A percentile compares a stretch with the other conserved stretches of the same genome.
These are phyloP conservation scores for Vitis hybrid DNA, from an alignment of 177 flowering plant species.

Conservation along the genomic window DNA sequence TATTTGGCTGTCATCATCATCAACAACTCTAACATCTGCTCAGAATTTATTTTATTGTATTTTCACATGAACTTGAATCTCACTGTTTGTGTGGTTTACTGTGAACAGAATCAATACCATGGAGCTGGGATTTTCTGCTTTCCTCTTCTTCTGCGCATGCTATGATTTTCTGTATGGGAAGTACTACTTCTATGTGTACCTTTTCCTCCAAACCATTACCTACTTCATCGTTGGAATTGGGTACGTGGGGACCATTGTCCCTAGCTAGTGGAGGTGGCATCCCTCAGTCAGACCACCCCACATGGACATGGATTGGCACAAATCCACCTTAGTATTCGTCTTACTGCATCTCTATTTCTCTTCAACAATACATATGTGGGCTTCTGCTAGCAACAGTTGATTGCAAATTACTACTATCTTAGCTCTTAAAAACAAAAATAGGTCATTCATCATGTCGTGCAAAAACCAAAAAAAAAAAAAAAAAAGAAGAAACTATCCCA, in stretches of 20 bases:
- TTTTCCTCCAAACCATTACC: constrained; percentile 58
- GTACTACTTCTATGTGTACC: constrained; percentile 59
- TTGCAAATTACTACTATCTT: constrained; percentile 5
- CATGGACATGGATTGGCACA: neutral
- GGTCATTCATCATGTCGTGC: constrained; percentile 14
- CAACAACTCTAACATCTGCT: no score
- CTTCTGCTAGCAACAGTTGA: constrained; percentile 4
- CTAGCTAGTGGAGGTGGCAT: constrained; percentile 8
- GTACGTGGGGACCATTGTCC: constrained; percentile 66
- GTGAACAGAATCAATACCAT: constrained; percentile 39
- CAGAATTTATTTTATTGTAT: no score
- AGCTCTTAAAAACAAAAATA: constrained; percentile 9
- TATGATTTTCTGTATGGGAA: constrained; percentile 64
- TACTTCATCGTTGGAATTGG: constrained; percentile 63
- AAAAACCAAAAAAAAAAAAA: neutral
- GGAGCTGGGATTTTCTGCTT: constrained; percentile 65
- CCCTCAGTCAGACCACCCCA: no score
- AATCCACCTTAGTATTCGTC: constrained; percentile 7
- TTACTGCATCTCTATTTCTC: constrained; percentile 2
- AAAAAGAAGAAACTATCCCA: no score
- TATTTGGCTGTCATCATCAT: no score
- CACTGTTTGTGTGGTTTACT: neutral
- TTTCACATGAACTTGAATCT: no score
- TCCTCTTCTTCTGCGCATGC: constrained; percentile 63
- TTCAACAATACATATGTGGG: constrained; percentile 10